Percentiles rank a stretch among this genome's conserved stretches.
Conservation (phyloP, 2,329 filamentous ascomycete species). For the Zasmidium cellare region DNA sequence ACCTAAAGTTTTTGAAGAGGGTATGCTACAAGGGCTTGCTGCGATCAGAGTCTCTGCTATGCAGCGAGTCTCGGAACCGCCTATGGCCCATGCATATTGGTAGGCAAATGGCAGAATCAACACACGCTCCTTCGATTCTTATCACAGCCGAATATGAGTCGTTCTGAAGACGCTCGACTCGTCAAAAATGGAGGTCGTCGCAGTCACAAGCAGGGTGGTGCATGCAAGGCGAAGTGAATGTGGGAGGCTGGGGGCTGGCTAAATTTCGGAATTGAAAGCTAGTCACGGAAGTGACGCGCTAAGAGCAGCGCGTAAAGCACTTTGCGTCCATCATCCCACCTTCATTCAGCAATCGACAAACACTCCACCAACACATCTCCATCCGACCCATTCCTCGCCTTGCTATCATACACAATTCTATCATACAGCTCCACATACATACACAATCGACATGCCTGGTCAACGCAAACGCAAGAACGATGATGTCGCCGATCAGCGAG, state of each 20-base stretch:
- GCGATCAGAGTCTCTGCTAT: too few species aligned
- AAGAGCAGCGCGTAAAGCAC: not conserved
- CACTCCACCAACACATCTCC: not conserved
- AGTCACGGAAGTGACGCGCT: not conserved
- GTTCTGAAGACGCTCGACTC: too few species aligned
- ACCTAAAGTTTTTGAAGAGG: too few species aligned
- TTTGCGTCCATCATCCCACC: not conserved
- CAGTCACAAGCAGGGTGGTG: too few species aligned
- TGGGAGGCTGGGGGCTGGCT: not conserved
- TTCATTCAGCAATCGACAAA: not conserved
- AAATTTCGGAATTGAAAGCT: too few species aligned
- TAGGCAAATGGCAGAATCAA: too few species aligned
- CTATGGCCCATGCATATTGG: too few species aligned
- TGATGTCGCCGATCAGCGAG: slow-evolving; percentile 15
- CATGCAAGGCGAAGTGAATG: not conserved
- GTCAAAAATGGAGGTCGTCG: too few species aligned
- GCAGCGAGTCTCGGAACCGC: too few species aligned
- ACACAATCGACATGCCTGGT: slow-evolving; percentile 24
- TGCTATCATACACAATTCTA: slow-evolving; percentile 14
- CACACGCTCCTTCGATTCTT: too few species aligned
- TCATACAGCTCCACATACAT: slow-evolving; percentile 53
- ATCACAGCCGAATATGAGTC: too few species aligned
- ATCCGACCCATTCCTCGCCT: slow-evolving; percentile 9
- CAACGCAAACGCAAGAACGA: slow-evolving; percentile 31
- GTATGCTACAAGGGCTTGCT: too few species aligned